Conservation (phyloP, 495 filamentous ascomycete genomes). For the Hyaloscypha bicolor region DNA sequence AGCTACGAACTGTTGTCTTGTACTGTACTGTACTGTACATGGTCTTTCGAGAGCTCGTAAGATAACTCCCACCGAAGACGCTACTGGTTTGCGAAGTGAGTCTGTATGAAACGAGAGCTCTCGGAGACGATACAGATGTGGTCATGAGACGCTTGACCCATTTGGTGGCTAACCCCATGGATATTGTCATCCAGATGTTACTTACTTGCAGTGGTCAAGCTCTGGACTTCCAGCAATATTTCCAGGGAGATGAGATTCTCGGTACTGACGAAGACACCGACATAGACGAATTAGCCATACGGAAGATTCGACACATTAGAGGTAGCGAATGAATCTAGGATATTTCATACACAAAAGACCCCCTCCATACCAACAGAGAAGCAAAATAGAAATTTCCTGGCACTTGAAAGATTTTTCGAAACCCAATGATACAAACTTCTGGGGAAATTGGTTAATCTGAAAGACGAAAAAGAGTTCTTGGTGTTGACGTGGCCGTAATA, state of each 20-base stretch:
- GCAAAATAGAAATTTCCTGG: too few species aligned
- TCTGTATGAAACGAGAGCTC: not conserved
- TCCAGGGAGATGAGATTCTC: not conserved
- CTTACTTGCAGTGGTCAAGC: not conserved
- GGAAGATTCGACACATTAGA: too few species aligned
- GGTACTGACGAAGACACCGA: not conserved
- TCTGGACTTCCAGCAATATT: not conserved
- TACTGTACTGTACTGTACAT: too few species aligned
- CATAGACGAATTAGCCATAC: not conserved
- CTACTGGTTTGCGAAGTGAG: not conserved
- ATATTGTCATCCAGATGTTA: not conserved
- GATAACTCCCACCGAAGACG: not conserved
- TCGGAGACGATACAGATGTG: not conserved
- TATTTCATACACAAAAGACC: too few species aligned
- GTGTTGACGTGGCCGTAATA: too few species aligned
- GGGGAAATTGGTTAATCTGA: too few species aligned
- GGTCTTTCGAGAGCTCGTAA: slow-evolving; percentile 6
- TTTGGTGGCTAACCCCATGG: not conserved
- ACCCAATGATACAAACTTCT: too few species aligned
- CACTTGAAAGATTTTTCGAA: too few species aligned
- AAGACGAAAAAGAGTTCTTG: too few species aligned
- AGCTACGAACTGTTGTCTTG: not conserved
- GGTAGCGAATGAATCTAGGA: too few species aligned
- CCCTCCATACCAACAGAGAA: too few species aligned
- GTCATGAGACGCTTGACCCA: not conserved